Base-by-base conservation (phyloP, 805 yeast genomes). In the Wickerhamomyces alni region DNA sequence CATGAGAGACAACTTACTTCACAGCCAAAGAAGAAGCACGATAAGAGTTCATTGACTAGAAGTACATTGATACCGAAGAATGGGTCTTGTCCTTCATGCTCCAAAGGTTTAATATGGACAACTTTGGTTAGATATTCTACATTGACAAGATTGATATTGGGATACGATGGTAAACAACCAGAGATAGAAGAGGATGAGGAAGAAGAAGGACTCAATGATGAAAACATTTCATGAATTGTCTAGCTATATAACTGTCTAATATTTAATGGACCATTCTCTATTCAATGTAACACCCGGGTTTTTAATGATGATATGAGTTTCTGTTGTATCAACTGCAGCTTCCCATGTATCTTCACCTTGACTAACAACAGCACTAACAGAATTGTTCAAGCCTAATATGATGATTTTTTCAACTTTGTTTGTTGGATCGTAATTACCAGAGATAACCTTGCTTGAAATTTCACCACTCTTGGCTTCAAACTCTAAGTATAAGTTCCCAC, bases 331-430 rank as follows among this genome's bases (percentile, higher is more conserved):
- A n/a, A 65, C 50, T 1, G 47, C 45, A 0, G 69, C 67, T 2
- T 42, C 43, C 73, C 74, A 66, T 3, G 47, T 35, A n/a, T 62
- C 33, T 1, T 58, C 70, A 22, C 51, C 61, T 50, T 74, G 77
- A 7, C 44, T 38, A 7, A 75, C 65, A 3, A 34, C 31, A 13
- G 47, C 52, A 15, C 47, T 33, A 4, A 37, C 41, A 12, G 43
- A 28, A 3, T 34, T 31, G 3, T 46, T 46, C 5, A 46, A 47
- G 4, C 76, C 76, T 25, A 79, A 58, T 28, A 86, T 48, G 1
- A 75, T 55, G 13, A 85, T 69, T 45, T 67, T 74, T 46, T 81
- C 87, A 37, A 85, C 61, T 5, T 48, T 58, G n/a, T 48, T n/a
- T 59, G 64, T 18, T 65, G 53, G 7, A 4, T 49, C 43, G 31